Evolutionary conservation across 1,139 yeast genomes (phyloP).

Genomic region (Saccharomyces hybrid): DNA sequence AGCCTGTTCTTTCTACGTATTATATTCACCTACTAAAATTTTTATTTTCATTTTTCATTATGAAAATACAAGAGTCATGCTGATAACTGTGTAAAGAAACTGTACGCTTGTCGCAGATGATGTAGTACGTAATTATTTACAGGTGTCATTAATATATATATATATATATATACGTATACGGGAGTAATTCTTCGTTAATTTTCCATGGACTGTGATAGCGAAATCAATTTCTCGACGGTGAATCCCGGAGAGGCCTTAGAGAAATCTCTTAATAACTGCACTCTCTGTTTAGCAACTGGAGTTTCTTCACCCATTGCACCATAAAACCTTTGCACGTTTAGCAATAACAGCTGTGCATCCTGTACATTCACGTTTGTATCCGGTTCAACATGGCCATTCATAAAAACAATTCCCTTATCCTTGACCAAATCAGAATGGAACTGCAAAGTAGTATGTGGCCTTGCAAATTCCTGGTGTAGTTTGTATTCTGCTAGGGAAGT

Average conservation of each 20-base stretch:
- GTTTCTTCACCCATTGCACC: conserved; percentile 51
- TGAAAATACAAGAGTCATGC: background rate
- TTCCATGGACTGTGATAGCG: conserved; percentile 68
- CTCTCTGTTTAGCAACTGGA: conserved; percentile 41
- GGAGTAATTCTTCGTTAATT: conserved; percentile 21
- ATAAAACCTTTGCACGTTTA: conserved; percentile 84
- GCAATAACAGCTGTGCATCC: conserved; percentile 70
- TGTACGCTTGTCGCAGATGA: background rate
- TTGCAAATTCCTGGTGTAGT: conserved; percentile 83
- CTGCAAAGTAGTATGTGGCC: conserved; percentile 87
- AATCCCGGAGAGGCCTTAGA: conserved; percentile 61
- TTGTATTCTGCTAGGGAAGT: conserved; percentile 92
- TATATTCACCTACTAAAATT: background rate
- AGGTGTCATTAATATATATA: background rate
- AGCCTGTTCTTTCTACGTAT: background rate
- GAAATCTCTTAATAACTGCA: conserved; percentile 56
- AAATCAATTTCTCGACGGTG: conserved; percentile 56
- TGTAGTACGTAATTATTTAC: background rate
- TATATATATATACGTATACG: background rate
- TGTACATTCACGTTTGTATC: conserved; percentile 54
- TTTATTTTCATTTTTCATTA: background rate
- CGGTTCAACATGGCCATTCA: conserved; percentile 80
- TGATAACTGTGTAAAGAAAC: background rate
- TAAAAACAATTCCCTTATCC: conserved; percentile 60
- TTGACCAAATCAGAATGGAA: conserved; percentile 75